Base-by-base conservation (phyloP, 2,329 filamentous ascomycete species). In the Colletotrichum musae region DNA sequence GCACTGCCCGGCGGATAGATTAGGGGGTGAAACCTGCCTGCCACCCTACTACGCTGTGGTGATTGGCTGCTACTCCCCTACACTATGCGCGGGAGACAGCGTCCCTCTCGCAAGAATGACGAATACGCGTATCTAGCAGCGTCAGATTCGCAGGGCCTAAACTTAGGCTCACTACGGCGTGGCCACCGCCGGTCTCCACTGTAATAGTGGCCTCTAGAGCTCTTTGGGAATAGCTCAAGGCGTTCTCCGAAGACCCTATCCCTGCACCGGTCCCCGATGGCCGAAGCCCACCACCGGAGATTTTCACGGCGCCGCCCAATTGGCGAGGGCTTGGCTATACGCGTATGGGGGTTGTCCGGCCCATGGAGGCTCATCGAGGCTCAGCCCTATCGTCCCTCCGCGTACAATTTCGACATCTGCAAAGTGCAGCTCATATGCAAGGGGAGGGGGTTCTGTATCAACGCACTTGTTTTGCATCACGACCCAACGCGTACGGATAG, bases 381-480 rank as follows among this genome's bases (percentile, higher is more conserved):
- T 68, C 58, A 63, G 58, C 64, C 58, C 58, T 68, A 68, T 36
- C 32, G 21, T 12, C 43, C 18, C 43, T 68, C 64, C 64, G 64
- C 64, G 64, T 68, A 64, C 43, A 68, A 68, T 68, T 36, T 68
- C 24, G 28, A 52, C 43, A 58, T 68, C 52, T 63, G 64, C 51
- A 68, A 47, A 39, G 16, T 63, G 13, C 24, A 32, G 45, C 52
- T 36, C 39, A 47, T 6, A 54, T 51, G 64, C 52, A 52, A 68
- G 51, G 51, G 58, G 18, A 18, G 36, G 32, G 3, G 2, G 1
- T 1, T 0, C 13, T 28, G 48, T 13, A 51, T 45, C 45, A 28
- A 24, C 28, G 16, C 10, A 36, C 32, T 26, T 66, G 58, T 52
- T 45, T 58, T 50, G 43, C 28, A 61, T 54, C 57, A 41, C 57